These are phyloP conservation scores for Wickerhamomyces strasburgensis DNA, from an alignment of 805 yeast genomes.

Conservation along the genomic window DNA sequence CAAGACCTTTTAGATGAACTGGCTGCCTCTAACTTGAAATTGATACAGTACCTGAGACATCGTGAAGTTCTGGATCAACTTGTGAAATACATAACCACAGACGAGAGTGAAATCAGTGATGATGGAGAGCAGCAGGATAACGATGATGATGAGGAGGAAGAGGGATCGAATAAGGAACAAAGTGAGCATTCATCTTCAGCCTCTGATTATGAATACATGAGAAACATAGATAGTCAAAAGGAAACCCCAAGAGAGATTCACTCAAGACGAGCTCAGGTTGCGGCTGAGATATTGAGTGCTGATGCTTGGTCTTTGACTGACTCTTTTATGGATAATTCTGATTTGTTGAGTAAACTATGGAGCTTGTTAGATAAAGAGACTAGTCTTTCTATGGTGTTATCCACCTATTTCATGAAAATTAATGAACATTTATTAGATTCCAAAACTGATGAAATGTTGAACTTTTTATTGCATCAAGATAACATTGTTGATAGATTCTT, in stretches of 20 bases:
- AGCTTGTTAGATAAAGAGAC: constrained; percentile 60
- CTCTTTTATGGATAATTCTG: constrained; percentile 72
- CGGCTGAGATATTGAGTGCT: constrained; percentile 84
- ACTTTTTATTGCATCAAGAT: constrained; percentile 63
- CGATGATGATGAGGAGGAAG: constrained; percentile 21
- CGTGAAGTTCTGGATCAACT: constrained; percentile 68
- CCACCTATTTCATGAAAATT: constrained; percentile 87
- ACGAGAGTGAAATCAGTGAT: constrained; percentile 11
- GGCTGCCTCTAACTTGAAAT: constrained; percentile 63
- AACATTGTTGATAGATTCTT: constrained; percentile 75
- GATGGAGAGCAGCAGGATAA: too few relatives aligned
- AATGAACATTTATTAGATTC: constrained; percentile 86
- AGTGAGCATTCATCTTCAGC: constrained; percentile 28
- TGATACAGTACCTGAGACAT: constrained; percentile 74
- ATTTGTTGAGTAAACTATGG: constrained; percentile 72
- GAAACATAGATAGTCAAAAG: constrained; percentile 23
- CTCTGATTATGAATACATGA: constrained; percentile 25
- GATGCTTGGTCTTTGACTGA: constrained; percentile 95
- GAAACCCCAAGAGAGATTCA: constrained; percentile 35
- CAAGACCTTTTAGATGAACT: constrained; percentile 71
- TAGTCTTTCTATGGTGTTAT: constrained; percentile 68
- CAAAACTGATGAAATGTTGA: constrained; percentile 74
- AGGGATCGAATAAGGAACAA: constrained; percentile 20
- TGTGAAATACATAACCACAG: constrained; percentile 54
- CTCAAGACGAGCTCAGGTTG: constrained; percentile 52